Evolutionary conservation across 805 yeast species (phyloP), one percentile per base, ranked within the genome.

Genomic region (Tetrapisispora pingtungensis): DNA sequence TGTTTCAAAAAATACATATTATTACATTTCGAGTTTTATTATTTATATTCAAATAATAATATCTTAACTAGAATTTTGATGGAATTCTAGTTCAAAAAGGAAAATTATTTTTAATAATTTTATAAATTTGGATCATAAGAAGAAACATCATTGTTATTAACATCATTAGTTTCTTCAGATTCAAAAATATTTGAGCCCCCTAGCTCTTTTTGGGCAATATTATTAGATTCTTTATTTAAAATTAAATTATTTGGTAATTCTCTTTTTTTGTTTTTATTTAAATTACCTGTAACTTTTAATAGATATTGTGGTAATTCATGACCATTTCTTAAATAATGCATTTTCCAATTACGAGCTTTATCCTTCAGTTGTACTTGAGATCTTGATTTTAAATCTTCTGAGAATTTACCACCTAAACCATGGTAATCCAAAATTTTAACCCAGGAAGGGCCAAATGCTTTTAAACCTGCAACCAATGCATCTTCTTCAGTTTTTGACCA

Each of bases 281-380:
- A 56, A 51, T 81, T 95, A 40, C 97, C 97, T 1, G 97, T 89
- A 20, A 90, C 97, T 49, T 81, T 80, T 43, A 70, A 71, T 47
- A 90, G 67, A 56, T 86, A 89, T 2, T 74, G 79, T 0, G 98
- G 98, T 3, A 90, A 76, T 12, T 84, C 82, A 31, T 78, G 63
- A 1, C 84, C 84, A 43, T 80, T 74, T 56, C 87, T 84, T 47
- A 88, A 66, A 59, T 82, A 87, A 51, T 81, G 81, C 75, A 89
- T 75, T 61, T 93, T 93, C 87, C 96, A 84, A 59, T 93, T 93
- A 53, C 97, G 75, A 0, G 97, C 97, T 60, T 93, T 93, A 61
- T 93, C 98, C 62, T 93, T 93, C 46, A 93, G 71, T 60, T 93
- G 98, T n/a, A 90, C 85, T 56, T 88, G 95, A 3, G 84, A 81